Conservation (phyloP, 2,329 filamentous ascomycete genomes). For the Drechslera avenae region DNA sequence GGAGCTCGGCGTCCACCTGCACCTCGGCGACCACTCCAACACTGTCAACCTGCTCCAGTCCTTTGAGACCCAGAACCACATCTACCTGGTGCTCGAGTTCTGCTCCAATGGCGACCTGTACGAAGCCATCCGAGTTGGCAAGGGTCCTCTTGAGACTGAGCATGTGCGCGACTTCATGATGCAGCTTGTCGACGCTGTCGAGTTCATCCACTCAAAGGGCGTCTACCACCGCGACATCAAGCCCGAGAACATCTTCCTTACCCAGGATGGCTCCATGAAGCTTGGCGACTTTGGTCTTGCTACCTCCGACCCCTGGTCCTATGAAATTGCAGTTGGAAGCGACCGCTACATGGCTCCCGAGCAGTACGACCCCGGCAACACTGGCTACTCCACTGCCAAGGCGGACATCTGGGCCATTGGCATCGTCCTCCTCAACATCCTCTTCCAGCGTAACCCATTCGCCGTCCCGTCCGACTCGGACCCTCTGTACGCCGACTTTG, state of each 20-base stretch:
- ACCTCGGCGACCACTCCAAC: constrained; percentile 80
- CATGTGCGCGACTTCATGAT: constrained; percentile 98
- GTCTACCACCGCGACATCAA: constrained; percentile 99
- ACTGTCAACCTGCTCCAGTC: constrained; percentile 91
- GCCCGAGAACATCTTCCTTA: constrained; percentile 98
- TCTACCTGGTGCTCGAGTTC: constrained; percentile 93
- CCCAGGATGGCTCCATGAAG: constrained; percentile 86
- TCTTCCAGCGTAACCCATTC: constrained; percentile 97
- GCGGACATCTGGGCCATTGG: constrained; percentile 98
- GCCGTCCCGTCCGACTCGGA: constrained; percentile 89
- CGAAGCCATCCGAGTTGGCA: constrained; percentile 89
- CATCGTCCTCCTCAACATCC: constrained; percentile 92
- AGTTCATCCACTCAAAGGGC: constrained; percentile 87
- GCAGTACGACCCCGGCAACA: constrained; percentile 87
- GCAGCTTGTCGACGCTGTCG: constrained; percentile 85
- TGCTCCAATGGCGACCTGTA: constrained; percentile 95
- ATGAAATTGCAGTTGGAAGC: constrained; percentile 91
- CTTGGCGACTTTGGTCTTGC: constrained; percentile 95
- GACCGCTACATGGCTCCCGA: constrained; percentile 99
- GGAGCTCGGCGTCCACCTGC: constrained; percentile 78
- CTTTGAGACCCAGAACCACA: constrained; percentile 89
- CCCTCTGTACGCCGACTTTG: constrained; percentile 90
- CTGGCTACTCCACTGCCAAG: constrained; percentile 88
- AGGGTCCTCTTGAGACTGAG: constrained; percentile 89
- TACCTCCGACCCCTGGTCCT: constrained; percentile 86